Evolutionary conservation across 2,329 filamentous ascomycete species (phyloP), one percentile per base, ranked within the genome.

Genomic region (Pseudovirgaria hyperparasitica): DNA sequence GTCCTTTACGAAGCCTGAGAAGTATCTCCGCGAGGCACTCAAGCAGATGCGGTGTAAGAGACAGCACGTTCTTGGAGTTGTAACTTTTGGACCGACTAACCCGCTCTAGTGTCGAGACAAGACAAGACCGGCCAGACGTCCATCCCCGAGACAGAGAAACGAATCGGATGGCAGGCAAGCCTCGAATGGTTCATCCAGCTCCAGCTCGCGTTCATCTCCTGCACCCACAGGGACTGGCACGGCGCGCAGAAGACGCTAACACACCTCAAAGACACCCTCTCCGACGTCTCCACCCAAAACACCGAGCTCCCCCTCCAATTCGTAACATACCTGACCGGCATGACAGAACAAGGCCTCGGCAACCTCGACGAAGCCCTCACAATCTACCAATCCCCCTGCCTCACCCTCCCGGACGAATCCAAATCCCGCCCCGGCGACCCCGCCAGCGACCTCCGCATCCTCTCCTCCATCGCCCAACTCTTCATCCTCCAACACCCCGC

Each of bases 271-370:
- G 35, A 42, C 11, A 35, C 34, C 2, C 29, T 39, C 56, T 42
- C 34, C 60, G 58, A 46, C 57, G 45, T 36, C 61, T 60, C 52
- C 32, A 32, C 59, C 18, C 41, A 44, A 7, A 43, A 55, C 13
- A 42, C 54, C 3, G 49, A 53, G 9, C 43, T 50, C 2, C 62
- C 73, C 19, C 50, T 52, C 14, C 57, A 72, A 18, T 62, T 81
- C 23, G 62, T 70, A 5, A 58, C 70, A 22, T 94, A 94, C 50
- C 70, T 93, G 11, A 62, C 67, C 1, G 86, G 79, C 1, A 68
- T 81, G 6, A 78, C 84, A 39, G 62, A 74, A 27, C 87, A 94
- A 57, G 81, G 77, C 11, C 76, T 67, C 5, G 85, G 84, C 10
- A 66, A 84, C 36, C 62, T 90, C 2, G 58, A 70, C n/a, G 57